A percentile compares a stretch with the other conserved stretches of the same genome.
Conservation (phyloP, 306 rosid species). For the Boehmeria nivea region DNA sequence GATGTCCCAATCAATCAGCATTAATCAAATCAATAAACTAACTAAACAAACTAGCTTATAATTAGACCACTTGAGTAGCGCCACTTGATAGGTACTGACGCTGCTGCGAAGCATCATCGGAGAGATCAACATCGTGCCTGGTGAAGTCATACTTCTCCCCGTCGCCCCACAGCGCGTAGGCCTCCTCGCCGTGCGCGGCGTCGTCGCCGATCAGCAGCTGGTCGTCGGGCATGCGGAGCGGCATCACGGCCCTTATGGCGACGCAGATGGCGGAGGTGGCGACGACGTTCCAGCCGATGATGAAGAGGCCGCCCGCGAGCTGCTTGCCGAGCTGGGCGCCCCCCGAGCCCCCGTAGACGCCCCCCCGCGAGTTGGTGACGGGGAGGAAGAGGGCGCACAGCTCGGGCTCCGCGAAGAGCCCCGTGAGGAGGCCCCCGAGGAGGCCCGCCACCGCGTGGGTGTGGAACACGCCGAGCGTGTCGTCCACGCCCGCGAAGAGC, state of each 20-base stretch:
- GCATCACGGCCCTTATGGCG: neutral
- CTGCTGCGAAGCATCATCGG: neutral
- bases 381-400: constrained; percentile 11
- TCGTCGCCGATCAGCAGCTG: constrained; percentile 14
- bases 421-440: constrained; percentile 17
- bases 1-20: too few relatives aligned
- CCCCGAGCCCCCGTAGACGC: constrained; percentile 11
- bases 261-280: constrained; percentile 12
- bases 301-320: constrained; percentile 12
- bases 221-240: constrained; percentile 15
- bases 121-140: neutral
- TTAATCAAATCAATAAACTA: too few relatives aligned
- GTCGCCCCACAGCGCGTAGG: constrained; percentile 21
- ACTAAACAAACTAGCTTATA: too few relatives aligned
- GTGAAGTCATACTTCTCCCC: constrained; percentile 11
- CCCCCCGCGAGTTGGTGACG: constrained; percentile 15
- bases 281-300: constrained; percentile 12
- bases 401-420: constrained; percentile 17
- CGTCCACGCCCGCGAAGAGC: constrained; percentile 12
- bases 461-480: constrained; percentile 22
- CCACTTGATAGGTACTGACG: neutral
- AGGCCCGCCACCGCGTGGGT: constrained; percentile 21
- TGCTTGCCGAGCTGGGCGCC: constrained; percentile 14
- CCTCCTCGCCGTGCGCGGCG: constrained; percentile 20
- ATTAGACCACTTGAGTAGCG: constrained; percentile 14